Evolutionary conservation across 78 protist genomes (phyloP).

Genomic region (Thecamonas trahens): DNA sequence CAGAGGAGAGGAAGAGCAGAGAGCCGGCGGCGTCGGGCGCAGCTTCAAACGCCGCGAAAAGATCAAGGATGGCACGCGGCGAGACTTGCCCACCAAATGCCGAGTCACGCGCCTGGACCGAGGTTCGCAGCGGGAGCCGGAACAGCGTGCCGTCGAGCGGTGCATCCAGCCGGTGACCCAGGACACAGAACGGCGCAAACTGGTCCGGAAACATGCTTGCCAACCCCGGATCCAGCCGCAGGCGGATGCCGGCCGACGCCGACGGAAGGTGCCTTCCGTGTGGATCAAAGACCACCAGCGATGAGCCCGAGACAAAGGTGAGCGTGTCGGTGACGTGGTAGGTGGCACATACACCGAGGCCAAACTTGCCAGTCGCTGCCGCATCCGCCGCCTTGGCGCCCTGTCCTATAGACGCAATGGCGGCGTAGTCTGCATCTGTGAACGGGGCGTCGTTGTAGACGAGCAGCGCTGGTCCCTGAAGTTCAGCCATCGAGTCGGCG

Average conservation of each 20-base stretch:
- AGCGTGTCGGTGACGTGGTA: constrained; percentile 53
- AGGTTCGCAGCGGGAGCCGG: constrained; percentile 42
- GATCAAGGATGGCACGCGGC: background rate
- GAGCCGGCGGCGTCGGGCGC: background rate
- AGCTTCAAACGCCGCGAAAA: background rate
- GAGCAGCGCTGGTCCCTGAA: constrained; percentile 45
- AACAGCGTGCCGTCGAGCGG: constrained; percentile 33
- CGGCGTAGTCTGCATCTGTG: constrained; percentile 9
- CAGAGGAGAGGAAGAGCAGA: background rate
- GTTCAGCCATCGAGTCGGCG: background rate
- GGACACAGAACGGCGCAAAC: constrained; percentile 15
- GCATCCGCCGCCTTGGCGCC: background rate
- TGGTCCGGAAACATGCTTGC: background rate
- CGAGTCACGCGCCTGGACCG: background rate
- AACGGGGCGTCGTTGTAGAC: constrained; percentile 35
- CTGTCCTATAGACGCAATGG: constrained; percentile 12
- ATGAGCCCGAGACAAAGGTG: constrained; percentile 8
- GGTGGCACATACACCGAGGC: constrained; percentile 47
- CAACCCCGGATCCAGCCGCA: background rate
- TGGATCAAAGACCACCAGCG: constrained; percentile 37
- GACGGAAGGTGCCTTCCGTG: background rate
- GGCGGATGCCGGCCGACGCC: background rate
- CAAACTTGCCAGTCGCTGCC: constrained; percentile 25
- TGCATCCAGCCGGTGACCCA: constrained; percentile 8
- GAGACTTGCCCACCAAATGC: background rate